Base-by-base conservation (phyloP, 1,139 yeast genomes). In the Geotrichum histeridarum region DNA sequence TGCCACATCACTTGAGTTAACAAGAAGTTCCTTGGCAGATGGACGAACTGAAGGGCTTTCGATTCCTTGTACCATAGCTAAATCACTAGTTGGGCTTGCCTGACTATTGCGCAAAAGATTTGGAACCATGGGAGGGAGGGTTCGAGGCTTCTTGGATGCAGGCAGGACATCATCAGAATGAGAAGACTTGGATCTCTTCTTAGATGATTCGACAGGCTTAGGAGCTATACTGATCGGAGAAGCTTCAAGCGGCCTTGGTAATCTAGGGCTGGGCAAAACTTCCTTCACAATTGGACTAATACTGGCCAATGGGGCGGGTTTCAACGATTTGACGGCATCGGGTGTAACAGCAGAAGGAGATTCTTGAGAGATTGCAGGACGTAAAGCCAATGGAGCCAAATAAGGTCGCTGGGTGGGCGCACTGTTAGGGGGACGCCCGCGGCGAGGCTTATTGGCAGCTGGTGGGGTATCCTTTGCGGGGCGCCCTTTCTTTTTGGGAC, bases 371-470 rank as follows among this genome's bases (percentile, higher is more conserved):
- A 18, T 37, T n/a, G 45, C 44, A 4, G 57, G 53, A 8, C 57
- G 55, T 2, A 50, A 37, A 17, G 57, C 57, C 8, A 55, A 22
- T 4, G 57, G 57, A 4, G 55, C 54, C n/a, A 55, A 35, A 36
- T 49, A 48, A 33, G 38, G 54, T 8, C 57, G 55, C 32, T 48
- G 55, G 8, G 51, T 52, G 8, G 57, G 54, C 2, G 46, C 55
- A 30, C 55, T 51, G 32, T 55, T 55, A n/a, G 57, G 57, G 5
- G 57, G 57, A 32, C 57, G 39, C 3, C 57, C 57, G 14, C 57
- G 50, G 17, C 55, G 47, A n/a, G 57, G 55, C 41, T 55, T 55
- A n/a, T 36, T 27, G 11, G 12, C 17, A 18, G 32, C 22, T 9
- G 36, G 27, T 32, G 46, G n/a, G 17, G n/a, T 50, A n/a, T 30